phyloP scores from a whole-genome alignment of 805 yeast genomes.

The Wickerhamiella hasegawae region DNA sequence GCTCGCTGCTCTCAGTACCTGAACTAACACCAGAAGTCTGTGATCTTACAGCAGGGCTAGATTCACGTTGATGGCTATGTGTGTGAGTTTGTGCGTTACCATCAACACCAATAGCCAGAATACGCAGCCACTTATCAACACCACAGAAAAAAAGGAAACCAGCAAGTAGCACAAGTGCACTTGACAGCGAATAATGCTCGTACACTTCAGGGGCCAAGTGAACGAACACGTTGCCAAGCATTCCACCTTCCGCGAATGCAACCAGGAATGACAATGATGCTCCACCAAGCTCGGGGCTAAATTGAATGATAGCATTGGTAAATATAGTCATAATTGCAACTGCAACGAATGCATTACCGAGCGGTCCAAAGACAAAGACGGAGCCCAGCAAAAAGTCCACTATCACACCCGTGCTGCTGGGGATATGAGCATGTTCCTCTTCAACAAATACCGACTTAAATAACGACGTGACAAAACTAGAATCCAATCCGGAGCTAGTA shows the following conservation, averaged over 20 bases:
- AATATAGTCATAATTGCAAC: slow-evolving; percentile 49
- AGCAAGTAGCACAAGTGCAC: slow-evolving; percentile 39
- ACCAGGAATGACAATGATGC: slow-evolving; percentile 37
- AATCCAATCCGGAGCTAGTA: too few relatives aligned
- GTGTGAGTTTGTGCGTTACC: slow-evolving; percentile 7
- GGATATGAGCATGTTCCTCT: too few relatives aligned
- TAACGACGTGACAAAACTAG: too few relatives aligned
- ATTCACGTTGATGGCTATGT: background rate
- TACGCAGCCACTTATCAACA: slow-evolving; percentile 46
- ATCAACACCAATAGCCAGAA: slow-evolving; percentile 21
- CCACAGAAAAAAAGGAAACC: slow-evolving; percentile 45
- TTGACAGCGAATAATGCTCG: slow-evolving; percentile 30
- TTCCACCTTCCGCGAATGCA: slow-evolving; percentile 61
- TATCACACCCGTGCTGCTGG: too few relatives aligned
- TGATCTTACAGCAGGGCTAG: too few relatives aligned
- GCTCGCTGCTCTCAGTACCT: slow-evolving; percentile 8
- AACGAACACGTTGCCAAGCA: slow-evolving; percentile 57
- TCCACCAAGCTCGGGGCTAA: slow-evolving; percentile 37
- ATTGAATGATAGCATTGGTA: slow-evolving; percentile 36
- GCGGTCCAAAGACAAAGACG: slow-evolving; percentile 31
- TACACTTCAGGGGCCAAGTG: slow-evolving; percentile 53
- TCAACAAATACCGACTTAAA: too few relatives aligned
- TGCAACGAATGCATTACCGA: slow-evolving; percentile 46
- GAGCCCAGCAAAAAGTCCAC: slow-evolving; percentile 24
- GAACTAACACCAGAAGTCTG: background rate